Evolutionary conservation across 2,329 filamentous ascomycete species (phyloP), one percentile per base, ranked within the genome.

Genomic region (Beauveria sp.): DNA sequence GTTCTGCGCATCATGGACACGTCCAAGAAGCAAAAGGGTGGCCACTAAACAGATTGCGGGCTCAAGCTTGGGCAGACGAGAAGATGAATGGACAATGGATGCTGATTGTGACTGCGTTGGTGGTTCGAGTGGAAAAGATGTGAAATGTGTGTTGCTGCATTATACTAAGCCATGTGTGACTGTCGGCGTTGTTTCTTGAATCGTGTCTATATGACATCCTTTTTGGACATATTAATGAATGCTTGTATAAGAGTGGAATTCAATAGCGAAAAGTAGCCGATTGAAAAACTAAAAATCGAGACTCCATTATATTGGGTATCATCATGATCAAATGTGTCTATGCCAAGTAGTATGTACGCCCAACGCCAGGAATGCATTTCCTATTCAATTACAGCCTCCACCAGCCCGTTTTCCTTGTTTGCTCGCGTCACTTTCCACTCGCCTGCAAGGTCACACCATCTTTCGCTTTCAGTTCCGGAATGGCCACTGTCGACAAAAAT

Each of bases 1-100:
- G 87, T 96, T 43, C 78, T 99, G 71, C 84, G 92, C 66, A 86
- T 92, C 61, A 74, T 68, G 63, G 74, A 76, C 46, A 70, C 72
- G 62, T 72, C 73, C 48, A 75, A 76, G 69, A 76, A 75, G 70
- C 69, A 76, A 63, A 68, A 70, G 52, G 63, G 66, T 46, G 66
- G 65, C 53, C 44, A 63, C 50, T 64, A 63, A 40, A 37, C 3
- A 18, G n/a, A 5, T 1, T 6, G 18, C 22, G n/a, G 16, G 14
- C 34, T 14, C 12, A 37, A 6, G 12, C 14, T 37, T 37, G 12
- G 34, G 14, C 34, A 37, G 34, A 37, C 34, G 12, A 37, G 34
- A 16, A 16, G 14, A 37, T 37, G 34, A 37, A 16, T 37, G 34
- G 34, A 34, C 1, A 20, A 24, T 44, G 5, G 6, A 43, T 51